Evolutionary conservation across 768 basidiomycete genomes (phyloP).

Genomic region (Kwoniella europaea): DNA sequence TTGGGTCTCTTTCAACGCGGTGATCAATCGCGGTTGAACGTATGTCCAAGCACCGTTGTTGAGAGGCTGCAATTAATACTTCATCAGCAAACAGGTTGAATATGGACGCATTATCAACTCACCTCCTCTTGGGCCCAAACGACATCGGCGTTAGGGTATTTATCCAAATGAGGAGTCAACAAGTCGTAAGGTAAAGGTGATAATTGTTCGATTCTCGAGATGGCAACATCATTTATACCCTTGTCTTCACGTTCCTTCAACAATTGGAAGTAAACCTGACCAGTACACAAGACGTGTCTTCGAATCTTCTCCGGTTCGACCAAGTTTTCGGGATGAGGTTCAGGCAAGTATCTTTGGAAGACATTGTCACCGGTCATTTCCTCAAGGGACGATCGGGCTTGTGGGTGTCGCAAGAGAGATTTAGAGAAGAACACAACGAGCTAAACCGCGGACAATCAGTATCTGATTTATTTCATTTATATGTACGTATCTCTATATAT

Average conservation of each 20-base stretch:
- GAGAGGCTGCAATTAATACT: slow-evolving; percentile 66
- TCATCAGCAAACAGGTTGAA: too few species aligned
- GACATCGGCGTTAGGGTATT: slow-evolving; percentile 91
- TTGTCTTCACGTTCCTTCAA: slow-evolving; percentile 86
- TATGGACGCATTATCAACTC: slow-evolving; percentile 25
- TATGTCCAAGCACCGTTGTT: slow-evolving; percentile 99
- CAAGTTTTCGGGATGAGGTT: slow-evolving; percentile 71
- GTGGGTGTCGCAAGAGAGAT: slow-evolving; percentile 90
- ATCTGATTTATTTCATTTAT: too few species aligned
- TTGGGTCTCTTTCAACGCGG: slow-evolving; percentile 86
- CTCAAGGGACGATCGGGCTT: slow-evolving; percentile 78
- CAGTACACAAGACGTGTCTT: slow-evolving; percentile 90
- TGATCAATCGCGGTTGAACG: slow-evolving; percentile 88
- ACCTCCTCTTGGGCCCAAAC: slow-evolving; percentile 83
- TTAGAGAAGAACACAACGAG: slow-evolving; percentile 97
- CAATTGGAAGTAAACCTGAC: slow-evolving; percentile 92
- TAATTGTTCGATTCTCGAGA: slow-evolving; percentile 91
- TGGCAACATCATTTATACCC: slow-evolving; percentile 89
- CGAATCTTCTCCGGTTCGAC: slow-evolving; percentile 83
- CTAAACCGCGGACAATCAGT: slow-evolving; percentile 57
- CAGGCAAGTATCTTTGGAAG: slow-evolving; percentile 94
- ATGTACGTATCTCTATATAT: too few species aligned
- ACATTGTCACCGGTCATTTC: slow-evolving; percentile 87
- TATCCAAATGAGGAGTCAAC: slow-evolving; percentile 91
- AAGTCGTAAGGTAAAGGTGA: slow-evolving; percentile 98